phyloP scores from a whole-genome alignment of 2,329 filamentous ascomycete genomes.

The Mycosphaerella sp. region DNA sequence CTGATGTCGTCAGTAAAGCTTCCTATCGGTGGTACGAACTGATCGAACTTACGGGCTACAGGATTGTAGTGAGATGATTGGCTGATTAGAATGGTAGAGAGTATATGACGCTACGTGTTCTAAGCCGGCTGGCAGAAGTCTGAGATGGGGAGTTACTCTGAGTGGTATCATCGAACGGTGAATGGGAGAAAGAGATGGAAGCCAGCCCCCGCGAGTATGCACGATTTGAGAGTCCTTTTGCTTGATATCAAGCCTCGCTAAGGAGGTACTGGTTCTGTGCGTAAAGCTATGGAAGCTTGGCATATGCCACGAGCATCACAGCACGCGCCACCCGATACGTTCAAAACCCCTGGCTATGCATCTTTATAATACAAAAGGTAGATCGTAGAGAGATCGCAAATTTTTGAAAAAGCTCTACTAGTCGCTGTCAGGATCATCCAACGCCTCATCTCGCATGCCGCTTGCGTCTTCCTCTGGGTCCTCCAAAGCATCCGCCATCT shows the following conservation, averaged over 20 bases:
- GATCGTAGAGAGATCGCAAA: neutral
- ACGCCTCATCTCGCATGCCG: constrained; percentile 33
- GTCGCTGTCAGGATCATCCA: constrained; percentile 34
- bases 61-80: constrained; percentile 1
- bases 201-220: no score
- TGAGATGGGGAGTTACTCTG: neutral
- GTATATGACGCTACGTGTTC: neutral
- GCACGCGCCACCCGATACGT: neutral
- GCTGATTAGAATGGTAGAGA: neutral
- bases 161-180: neutral
- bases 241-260: neutral
- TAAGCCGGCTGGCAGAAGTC: no score
- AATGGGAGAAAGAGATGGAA: no score
- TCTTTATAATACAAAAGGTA: neutral
- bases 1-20: no score
- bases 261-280: no score
- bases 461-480: constrained; percentile 54
- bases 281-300: neutral
- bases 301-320: neutral
- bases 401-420: constrained; percentile 13
- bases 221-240: neutral
- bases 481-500: constrained; percentile 27
- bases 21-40: no score
- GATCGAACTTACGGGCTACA: neutral
- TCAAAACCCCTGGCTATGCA: neutral